phyloP scores from a whole-genome alignment of 768 basidiomycete genomes.

The Termitomyces heimii region DNA sequence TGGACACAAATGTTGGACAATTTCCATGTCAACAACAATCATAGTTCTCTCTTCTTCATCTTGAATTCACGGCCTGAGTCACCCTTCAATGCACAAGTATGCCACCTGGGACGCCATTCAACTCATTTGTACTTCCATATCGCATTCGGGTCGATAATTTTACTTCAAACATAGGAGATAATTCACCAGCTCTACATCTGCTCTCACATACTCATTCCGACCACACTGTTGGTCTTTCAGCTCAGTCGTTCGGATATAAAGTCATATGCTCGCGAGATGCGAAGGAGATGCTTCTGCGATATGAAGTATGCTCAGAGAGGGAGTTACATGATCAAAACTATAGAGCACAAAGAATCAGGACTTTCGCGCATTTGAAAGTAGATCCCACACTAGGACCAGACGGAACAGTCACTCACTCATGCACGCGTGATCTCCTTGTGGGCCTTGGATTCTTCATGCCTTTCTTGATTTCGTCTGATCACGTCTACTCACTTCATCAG shows the following conservation, averaged over 20 bases:
- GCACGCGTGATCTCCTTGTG: slow-evolving; percentile 67
- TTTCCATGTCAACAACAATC: not conserved
- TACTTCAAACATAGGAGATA: slow-evolving; percentile 30
- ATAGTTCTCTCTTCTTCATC: not conserved
- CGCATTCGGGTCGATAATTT: slow-evolving; percentile 86
- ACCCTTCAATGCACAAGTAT: slow-evolving; percentile 27
- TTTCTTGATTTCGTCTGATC: not conserved
- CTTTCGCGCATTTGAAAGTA: slow-evolving; percentile 65
- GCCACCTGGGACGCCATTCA: slow-evolving; percentile 74
- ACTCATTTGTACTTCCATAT: slow-evolving; percentile 76
- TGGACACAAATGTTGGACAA: not conserved
- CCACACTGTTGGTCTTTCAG: slow-evolving; percentile 72
- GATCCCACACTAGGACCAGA: slow-evolving; percentile 39
- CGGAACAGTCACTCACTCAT: slow-evolving; percentile 41
- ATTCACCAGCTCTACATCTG: slow-evolving; percentile 55
- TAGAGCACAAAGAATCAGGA: slow-evolving; percentile 44
- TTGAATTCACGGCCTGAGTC: not conserved
- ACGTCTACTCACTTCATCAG: slow-evolving; percentile 25
- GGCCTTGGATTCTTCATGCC: slow-evolving; percentile 13
- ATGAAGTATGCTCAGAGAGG: slow-evolving; percentile 67
- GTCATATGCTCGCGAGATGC: slow-evolving; percentile 81
- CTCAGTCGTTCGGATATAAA: slow-evolving; percentile 64
- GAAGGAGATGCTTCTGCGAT: slow-evolving; percentile 77
- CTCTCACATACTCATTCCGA: slow-evolving; percentile 89
- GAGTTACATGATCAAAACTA: slow-evolving; percentile 47